Conservation (phyloP, 148 eudicot genomes). For the Cornus suecica region DNA sequence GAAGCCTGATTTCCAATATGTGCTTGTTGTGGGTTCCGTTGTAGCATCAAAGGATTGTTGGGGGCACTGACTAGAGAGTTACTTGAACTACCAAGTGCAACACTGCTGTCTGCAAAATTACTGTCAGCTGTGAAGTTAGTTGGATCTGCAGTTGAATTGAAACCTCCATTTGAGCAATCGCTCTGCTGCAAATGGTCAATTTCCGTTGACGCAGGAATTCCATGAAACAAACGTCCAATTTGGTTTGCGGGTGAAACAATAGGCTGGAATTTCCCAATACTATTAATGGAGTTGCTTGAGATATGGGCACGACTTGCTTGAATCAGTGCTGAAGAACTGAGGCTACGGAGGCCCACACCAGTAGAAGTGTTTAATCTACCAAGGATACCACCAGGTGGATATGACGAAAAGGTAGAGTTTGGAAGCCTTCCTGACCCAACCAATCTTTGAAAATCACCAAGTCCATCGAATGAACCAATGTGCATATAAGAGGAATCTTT, state of each 20-base stretch:
- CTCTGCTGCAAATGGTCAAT: slow-evolving; percentile 35
- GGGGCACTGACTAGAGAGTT: slow-evolving; percentile 7
- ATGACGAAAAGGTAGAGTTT: slow-evolving; percentile 27
- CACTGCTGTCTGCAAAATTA: not conserved
- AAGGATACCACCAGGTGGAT: slow-evolving; percentile 35
- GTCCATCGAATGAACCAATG: slow-evolving; percentile 46
- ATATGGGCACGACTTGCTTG: slow-evolving; percentile 39
- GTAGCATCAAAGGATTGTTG: slow-evolving; percentile 19
- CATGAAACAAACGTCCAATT: slow-evolving; percentile 35
- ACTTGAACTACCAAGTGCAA: not conserved
- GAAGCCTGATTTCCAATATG: slow-evolving; percentile 25
- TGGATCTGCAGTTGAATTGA: slow-evolving; percentile 11
- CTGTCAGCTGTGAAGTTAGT: not conserved
- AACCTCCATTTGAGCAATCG: slow-evolving; percentile 13
- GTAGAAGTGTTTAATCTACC: slow-evolving; percentile 47
- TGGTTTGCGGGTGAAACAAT: slow-evolving; percentile 24
- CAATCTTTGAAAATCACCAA: slow-evolving; percentile 46
- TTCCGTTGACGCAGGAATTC: slow-evolving; percentile 26
- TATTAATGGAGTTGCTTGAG: slow-evolving; percentile 24
- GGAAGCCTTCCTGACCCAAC: slow-evolving; percentile 40
- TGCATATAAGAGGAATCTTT: slow-evolving; percentile 41
- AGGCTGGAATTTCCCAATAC: slow-evolving; percentile 31
- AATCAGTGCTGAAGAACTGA: slow-evolving; percentile 51
- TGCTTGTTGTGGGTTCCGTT: slow-evolving; percentile 19
- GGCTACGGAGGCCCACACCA: slow-evolving; percentile 40